A percentile compares a stretch with the other conserved stretches of the same genome.
These are phyloP conservation scores for Neonectria coccinea DNA, from an alignment of 2,329 filamentous ascomycete species.

Conservation along the genomic window DNA sequence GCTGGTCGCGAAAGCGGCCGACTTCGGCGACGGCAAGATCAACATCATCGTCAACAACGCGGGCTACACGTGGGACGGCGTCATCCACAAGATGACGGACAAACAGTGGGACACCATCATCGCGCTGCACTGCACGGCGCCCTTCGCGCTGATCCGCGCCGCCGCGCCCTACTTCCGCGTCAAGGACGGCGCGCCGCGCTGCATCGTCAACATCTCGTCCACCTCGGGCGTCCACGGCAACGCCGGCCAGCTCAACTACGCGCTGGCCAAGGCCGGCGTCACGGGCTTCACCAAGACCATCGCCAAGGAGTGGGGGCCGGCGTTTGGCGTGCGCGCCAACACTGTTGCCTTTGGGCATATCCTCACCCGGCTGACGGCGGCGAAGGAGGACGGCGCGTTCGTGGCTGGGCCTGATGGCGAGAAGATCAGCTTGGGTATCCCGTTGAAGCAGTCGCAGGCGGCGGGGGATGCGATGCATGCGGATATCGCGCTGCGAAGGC, in stretches of 20 bases:
- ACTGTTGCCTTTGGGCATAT: constrained; percentile 89
- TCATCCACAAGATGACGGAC: constrained; percentile 92
- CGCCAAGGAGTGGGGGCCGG: constrained; percentile 90
- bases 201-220: constrained; percentile 85
- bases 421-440: constrained; percentile 81
- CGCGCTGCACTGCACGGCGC: constrained; percentile 84
- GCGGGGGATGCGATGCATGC: constrained; percentile 60
- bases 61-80: constrained; percentile 92
- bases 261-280: constrained; percentile 85
- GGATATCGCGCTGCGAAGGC: constrained; percentile 83
- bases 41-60: constrained; percentile 94
- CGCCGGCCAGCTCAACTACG: constrained; percentile 91
- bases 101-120: constrained; percentile 93
- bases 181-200: constrained; percentile 81
- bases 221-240: constrained; percentile 89
- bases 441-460: constrained; percentile 65
- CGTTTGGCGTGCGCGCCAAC: constrained; percentile 85
- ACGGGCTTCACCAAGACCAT: constrained; percentile 88
- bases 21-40: constrained; percentile 88
- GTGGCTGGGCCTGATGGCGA: constrained; percentile 80
- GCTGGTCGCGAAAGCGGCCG: constrained; percentile 80
- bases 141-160: constrained; percentile 84
- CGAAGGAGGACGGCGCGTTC: constrained; percentile 87
- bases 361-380: constrained; percentile 81
- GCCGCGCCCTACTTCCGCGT: constrained; percentile 90